phyloP scores from a whole-genome alignment of 306 rosid species.

The Citrullus colocynthis region DNA sequence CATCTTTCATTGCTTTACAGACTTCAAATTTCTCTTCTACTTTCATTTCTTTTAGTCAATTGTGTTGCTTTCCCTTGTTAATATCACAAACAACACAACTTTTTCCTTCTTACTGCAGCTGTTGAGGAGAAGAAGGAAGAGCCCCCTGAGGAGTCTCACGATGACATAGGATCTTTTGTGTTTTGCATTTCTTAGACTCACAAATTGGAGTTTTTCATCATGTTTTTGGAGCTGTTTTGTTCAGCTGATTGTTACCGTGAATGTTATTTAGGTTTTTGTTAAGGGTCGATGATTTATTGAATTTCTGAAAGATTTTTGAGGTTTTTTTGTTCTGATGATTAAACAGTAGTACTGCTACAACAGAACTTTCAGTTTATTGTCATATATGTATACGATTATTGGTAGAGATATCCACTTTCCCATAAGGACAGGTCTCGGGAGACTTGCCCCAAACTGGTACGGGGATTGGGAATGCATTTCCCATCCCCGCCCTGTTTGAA shows the following conservation, averaged over 20 bases:
- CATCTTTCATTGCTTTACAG: background rate
- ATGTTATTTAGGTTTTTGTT: background rate
- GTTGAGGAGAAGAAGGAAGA: conserved; percentile 60
- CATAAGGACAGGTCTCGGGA: no score
- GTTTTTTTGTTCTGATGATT: no score
- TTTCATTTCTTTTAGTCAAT: background rate
- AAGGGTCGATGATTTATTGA: no score
- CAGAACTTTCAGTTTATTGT: no score
- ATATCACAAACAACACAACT: background rate
- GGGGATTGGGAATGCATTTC: no score
- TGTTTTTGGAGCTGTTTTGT: background rate
- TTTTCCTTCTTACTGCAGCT: conserved; percentile 16
- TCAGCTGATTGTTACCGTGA: background rate
- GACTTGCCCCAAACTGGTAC: no score
- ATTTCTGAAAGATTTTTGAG: no score
- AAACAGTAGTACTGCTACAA: no score
- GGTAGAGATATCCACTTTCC: no score
- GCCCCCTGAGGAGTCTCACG: conserved; percentile 47
- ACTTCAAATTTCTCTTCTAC: background rate
- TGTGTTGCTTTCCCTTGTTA: background rate
- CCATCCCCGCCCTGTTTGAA: no score
- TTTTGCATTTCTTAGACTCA: background rate
- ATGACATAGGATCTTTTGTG: conserved; percentile 6
- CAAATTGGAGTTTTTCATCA: background rate
- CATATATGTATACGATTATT: no score